Conservation (phyloP, 306 rosid species). For the Sphenostylis stenocarpa region DNA sequence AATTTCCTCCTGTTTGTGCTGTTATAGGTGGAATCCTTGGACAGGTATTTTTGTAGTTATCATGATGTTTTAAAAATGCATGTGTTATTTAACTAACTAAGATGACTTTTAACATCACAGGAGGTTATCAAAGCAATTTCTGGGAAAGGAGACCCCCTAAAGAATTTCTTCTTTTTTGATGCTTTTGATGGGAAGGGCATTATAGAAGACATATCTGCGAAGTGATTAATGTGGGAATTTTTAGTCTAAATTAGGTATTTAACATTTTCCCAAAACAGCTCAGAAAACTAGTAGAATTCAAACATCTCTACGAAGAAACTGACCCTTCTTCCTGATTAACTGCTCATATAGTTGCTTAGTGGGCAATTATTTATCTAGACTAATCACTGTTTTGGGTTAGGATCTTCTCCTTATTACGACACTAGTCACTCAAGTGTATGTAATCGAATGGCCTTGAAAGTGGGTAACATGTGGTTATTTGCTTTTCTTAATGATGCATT, state of each 20-base stretch:
- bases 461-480: neutral
- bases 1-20: conserved; percentile 98
- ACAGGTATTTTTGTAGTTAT: conserved; percentile 55
- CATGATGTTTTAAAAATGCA: neutral
- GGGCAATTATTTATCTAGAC: conserved; percentile 14
- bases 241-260: neutral
- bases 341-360: neutral
- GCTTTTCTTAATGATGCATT: neutral
- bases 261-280: neutral
- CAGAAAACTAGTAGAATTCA: neutral
- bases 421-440: neutral
- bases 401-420: neutral
- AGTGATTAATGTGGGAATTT: neutral
- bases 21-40: conserved; percentile 91
- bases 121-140: conserved; percentile 97
- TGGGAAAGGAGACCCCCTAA: conserved; percentile 83
- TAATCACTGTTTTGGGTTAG: neutral
- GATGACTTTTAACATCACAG: conserved; percentile 37
- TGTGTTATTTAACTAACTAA: neutral
- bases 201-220: conserved; percentile 66
- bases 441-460: neutral
- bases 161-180: conserved; percentile 83
- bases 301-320: conserved; percentile 13
- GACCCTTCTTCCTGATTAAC: conserved; percentile 24
- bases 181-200: conserved; percentile 87